Conservation (phyloP, 2,329 filamentous ascomycete genomes). For the Aspergillus japonicus region DNA sequence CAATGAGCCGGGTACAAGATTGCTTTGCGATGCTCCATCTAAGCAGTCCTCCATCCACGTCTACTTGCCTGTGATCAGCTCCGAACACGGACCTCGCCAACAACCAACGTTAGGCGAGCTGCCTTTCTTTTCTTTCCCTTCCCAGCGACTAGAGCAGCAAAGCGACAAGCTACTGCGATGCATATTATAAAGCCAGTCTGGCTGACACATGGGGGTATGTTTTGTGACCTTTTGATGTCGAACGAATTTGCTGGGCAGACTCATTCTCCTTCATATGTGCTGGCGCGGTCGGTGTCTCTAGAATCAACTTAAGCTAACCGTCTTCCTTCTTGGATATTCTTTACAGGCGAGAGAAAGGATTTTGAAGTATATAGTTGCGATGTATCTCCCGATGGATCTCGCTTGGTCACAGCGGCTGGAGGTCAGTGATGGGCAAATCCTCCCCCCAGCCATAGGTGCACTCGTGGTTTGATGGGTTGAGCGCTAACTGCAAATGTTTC, state of each 20-base stretch:
- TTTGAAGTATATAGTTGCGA: slow-evolving; percentile 99
- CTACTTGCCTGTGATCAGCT: slow-evolving; percentile 19
- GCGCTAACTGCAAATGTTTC: slow-evolving; percentile 12
- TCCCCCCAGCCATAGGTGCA: neutral
- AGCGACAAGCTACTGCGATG: slow-evolving; percentile 50
- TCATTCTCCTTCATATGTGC: slow-evolving; percentile 4
- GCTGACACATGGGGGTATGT: slow-evolving; percentile 83
- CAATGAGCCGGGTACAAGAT: slow-evolving; percentile 14
- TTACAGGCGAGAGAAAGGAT: slow-evolving; percentile 86
- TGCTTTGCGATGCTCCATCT: slow-evolving; percentile 31
- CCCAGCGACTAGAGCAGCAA: neutral
- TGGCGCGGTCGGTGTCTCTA: neutral
- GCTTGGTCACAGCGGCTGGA: slow-evolving; percentile 90
- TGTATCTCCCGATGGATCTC: slow-evolving; percentile 88
- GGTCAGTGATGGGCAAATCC: slow-evolving; percentile 52
- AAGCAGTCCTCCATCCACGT: slow-evolving; percentile 22
- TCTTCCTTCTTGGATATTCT: slow-evolving; percentile 9
- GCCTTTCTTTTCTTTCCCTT: neutral
- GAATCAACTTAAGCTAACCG: slow-evolving; percentile 17
- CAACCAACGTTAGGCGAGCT: slow-evolving; percentile 5
- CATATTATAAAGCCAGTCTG: slow-evolving; percentile 92
- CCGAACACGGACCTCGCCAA: slow-evolving; percentile 1
- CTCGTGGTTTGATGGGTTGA: neutral
- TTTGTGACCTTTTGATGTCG: neutral
- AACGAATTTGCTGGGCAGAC: neutral